Base-by-base conservation (phyloP, 208 protist species). In the Endotrypanum monterogeii region DNA sequence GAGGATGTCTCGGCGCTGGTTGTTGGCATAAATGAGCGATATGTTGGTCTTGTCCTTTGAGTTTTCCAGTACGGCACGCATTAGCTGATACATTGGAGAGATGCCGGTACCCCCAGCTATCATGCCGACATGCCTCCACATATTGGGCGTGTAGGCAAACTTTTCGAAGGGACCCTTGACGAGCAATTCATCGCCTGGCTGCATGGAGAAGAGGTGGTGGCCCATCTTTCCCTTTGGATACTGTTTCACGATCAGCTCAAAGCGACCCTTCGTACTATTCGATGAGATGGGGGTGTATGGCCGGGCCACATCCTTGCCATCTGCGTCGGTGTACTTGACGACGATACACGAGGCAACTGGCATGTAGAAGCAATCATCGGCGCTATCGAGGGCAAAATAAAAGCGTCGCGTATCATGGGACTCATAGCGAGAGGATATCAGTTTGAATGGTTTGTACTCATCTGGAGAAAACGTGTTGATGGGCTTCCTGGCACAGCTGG, bases 141-240 rank as follows among this genome's bases (percentile, higher is more conserved):
- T 89, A 57, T 86, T 92, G 46, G 88, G 79, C 74, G 83, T 88
- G 83, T 98, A 98, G 12, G 89, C 80, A 74, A 98, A 90, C 77
- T 96, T 95, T 71, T 91, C 84, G 41, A 92, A 94, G 11, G 96
- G 97, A 12, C 96, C 96, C 73, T 94, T 91, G n/a, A 97, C 76
- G 58, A 96, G 88, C 58, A 98, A 82, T 62, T 87, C 89, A 18
- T 98, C 93, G 30, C 96, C 95, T 9, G 91, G 78, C 73, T 98
- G 91, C 88, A 98, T 90, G 30, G 71, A 61, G 51, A 98, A 94
- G 18, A 99, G 74, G 73, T 98, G 85, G 71, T 89, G 92, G 39
- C 90, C 91, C 95, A 99, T 98, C 83, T 94, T 97, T 41, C 88
- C 89, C 71, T 89, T 92, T 23, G 84, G 86, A 74, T 98, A 98